Percentiles rank a stretch among this genome's conserved stretches.
Conservation (phyloP, 768 basidiomycete genomes). For the Boletus rubropictus region DNA sequence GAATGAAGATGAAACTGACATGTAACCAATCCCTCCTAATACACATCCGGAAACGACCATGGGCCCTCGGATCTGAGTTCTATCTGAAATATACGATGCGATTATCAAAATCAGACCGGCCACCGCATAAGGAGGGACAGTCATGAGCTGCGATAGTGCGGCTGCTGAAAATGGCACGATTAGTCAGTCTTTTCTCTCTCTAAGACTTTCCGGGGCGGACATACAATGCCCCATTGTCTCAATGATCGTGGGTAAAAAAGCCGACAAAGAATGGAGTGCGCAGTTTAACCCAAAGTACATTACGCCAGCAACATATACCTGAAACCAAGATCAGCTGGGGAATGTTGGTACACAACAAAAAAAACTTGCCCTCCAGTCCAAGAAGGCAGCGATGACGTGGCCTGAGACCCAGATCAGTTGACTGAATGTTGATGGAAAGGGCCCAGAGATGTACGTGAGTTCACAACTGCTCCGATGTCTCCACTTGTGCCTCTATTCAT, state of each 20-base stretch:
- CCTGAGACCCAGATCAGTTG: slow-evolving; percentile 20
- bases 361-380: slow-evolving; percentile 39
- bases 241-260: slow-evolving; percentile 54
- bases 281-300: slow-evolving; percentile 46
- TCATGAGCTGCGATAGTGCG: slow-evolving; percentile 44
- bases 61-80: slow-evolving; percentile 39
- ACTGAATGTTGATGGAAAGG: neutral
- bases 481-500: slow-evolving; percentile 39
- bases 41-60: slow-evolving; percentile 27
- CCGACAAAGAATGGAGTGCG: slow-evolving; percentile 44
- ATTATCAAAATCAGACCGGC: slow-evolving; percentile 34
- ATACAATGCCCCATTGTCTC: slow-evolving; percentile 44
- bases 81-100: slow-evolving; percentile 39
- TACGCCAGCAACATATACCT: slow-evolving; percentile 44
- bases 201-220: slow-evolving; percentile 3
- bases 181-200: neutral
- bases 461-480: slow-evolving; percentile 39
- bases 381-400: slow-evolving; percentile 40
- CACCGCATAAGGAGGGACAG: slow-evolving; percentile 50
- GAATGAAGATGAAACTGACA: slow-evolving; percentile 24
- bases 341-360: neutral
- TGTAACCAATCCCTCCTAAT: slow-evolving; percentile 37
- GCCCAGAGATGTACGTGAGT: slow-evolving; percentile 28
- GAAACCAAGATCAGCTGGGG: slow-evolving; percentile 4
- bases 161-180: slow-evolving; percentile 27